Evolutionary conservation across 2,329 filamentous ascomycete species (phyloP).

Genomic region (Neonectria faginata): DNA sequence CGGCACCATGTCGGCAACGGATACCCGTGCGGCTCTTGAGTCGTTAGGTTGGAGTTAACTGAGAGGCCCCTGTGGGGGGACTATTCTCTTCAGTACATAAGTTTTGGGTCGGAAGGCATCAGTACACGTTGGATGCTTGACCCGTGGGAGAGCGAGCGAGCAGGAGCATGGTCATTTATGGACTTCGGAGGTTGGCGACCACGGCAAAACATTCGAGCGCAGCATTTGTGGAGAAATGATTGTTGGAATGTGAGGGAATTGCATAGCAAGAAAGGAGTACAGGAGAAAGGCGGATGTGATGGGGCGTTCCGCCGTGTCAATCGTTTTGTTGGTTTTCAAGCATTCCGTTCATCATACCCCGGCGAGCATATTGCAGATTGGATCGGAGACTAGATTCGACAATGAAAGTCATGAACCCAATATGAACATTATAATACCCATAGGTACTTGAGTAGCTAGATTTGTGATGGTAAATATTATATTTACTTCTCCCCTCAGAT

Average conservation of each 20-base stretch:
- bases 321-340: constrained; percentile 44
- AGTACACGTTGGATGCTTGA: constrained; percentile 28
- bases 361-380: constrained; percentile 44
- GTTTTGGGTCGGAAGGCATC: constrained; percentile 40
- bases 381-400: constrained; percentile 45
- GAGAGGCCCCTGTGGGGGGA: constrained; percentile 31
- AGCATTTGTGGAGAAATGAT: constrained; percentile 45
- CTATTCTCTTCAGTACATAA: constrained; percentile 43
- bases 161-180: constrained; percentile 39
- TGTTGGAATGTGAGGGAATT: constrained; percentile 49
- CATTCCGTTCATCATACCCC: constrained; percentile 48
- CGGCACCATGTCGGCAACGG: constrained; percentile 64
- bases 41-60: constrained; percentile 65
- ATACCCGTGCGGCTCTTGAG: constrained; percentile 67
- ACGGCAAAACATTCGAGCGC: constrained; percentile 37
- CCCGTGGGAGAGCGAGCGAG: constrained; percentile 24
- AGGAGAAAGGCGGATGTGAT: constrained; percentile 39
- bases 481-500: too few species aligned
- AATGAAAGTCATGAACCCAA: constrained; percentile 42
- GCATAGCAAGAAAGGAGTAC: constrained; percentile 48
- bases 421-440: constrained; percentile 39
- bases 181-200: constrained; percentile 32
- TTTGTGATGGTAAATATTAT: neutral
- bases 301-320: constrained; percentile 32
- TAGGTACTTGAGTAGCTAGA: neutral